Evolutionary conservation across 2,329 filamentous ascomycete species (phyloP).

Genomic region (Cadophora sp.): DNA sequence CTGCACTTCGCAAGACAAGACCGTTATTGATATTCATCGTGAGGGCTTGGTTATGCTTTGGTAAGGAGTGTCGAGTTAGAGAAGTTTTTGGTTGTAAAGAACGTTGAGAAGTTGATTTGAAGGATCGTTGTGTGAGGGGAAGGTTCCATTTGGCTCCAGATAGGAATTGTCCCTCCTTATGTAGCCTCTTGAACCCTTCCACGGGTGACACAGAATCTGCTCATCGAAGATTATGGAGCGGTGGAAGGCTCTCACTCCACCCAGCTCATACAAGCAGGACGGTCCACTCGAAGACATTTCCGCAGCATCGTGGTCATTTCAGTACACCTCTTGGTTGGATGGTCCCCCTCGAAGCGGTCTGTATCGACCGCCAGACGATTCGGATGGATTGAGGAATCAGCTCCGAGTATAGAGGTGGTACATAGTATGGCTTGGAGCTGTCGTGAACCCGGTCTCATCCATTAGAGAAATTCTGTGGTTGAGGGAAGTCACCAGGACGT

Average conservation of each 20-base stretch:
- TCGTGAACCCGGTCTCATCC: not conserved
- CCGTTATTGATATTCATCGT: not conserved
- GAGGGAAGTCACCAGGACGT: not conserved
- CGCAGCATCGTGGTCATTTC: not conserved
- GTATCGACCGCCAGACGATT: not conserved
- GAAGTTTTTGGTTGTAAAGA: constrained; percentile 2
- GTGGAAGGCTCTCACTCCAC: not conserved
- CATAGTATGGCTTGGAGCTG: no score
- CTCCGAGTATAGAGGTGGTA: not conserved
- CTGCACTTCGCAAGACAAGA: not conserved
- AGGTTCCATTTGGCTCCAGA: not conserved
- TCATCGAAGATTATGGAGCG: not conserved
- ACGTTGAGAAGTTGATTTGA: not conserved
- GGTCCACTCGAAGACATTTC: not conserved
- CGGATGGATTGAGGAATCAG: not conserved
- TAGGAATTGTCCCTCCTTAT: not conserved
- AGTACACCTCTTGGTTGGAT: not conserved
- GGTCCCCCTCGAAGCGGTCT: not conserved
- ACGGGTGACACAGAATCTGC: not conserved
- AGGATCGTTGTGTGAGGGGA: not conserved
- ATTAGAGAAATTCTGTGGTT: not conserved
- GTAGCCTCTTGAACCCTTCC: not conserved
- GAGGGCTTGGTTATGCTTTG: not conserved
- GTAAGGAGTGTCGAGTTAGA: not conserved
- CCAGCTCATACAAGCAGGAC: not conserved